Base-by-base conservation (phyloP, 352 stramenopile genomes). In the Phytopythium montanum region DNA sequence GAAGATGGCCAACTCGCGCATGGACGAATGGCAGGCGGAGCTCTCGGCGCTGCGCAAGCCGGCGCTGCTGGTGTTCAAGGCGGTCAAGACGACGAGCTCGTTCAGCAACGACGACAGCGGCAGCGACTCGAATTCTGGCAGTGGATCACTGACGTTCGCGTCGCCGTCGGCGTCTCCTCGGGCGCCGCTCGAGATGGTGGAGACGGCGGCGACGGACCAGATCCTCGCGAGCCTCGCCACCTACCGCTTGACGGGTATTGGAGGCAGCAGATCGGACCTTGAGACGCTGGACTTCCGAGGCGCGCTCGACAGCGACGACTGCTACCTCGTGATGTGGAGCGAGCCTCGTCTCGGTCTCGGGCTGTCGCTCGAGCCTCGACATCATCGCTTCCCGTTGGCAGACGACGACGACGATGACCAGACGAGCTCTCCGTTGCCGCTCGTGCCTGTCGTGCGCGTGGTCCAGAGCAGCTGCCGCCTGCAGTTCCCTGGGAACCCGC, bases 11-110 rank as follows among this genome's bases (percentile, higher is more conserved):
- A 56, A 60, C 7, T 46, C 38, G 3, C 28, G 33, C 26, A 70
- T 91, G n/a, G 28, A 68, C n/a, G 59, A 70, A 16, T 29, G 86
- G 18, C 71, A 67, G 29, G 38, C 49, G 21, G 61, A 82, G 12
- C 65, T 91, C 6, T 45, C 66, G 25, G 62, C 13, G 2, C 57
- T 73, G 14, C 41, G 55, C 21, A 91, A 91, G 51, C 81, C 81
- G 2, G 55, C 85, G 5, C 54, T 69, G 50, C 64, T 91, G 45
- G 42, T 79, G 9, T 91, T 91, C 54, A 59, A 66, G n/a, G 49
- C 73, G 10, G 68, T 66, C 33, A 46, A 49, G 18, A 5, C 38
- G 12, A 5, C 23, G 3, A 16, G 36, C 2, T 58, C 52, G 13
- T 26, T 52, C 4, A 52, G 23, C 2, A 57, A 69, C 7, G 28